Percentiles rank a stretch among this genome's conserved stretches.
These are phyloP conservation scores for Aspergillus pseudoterreus DNA, from an alignment of 2,329 filamentous ascomycete species.

Conservation along the genomic window DNA sequence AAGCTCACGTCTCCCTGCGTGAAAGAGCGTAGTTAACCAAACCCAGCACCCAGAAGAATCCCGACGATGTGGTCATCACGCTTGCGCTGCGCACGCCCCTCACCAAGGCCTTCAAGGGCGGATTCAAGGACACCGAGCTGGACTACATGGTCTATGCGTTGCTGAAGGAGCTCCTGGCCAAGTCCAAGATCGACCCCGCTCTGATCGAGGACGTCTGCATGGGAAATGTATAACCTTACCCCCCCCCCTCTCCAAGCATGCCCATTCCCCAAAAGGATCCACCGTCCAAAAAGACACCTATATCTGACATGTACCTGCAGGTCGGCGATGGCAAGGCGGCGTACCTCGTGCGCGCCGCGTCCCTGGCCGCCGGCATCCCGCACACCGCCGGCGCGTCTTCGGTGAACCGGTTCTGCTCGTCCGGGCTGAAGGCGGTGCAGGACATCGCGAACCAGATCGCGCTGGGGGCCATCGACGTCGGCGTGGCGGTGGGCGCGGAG, in stretches of 20 bases:
- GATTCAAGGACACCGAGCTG: slow-evolving; percentile 88
- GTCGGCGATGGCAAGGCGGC: slow-evolving; percentile 68
- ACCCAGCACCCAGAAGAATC: slow-evolving; percentile 78
- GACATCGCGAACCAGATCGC: slow-evolving; percentile 89
- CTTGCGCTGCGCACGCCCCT: slow-evolving; percentile 85
- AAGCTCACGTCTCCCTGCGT: slow-evolving; percentile 37
- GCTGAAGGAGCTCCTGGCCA: slow-evolving; percentile 69
- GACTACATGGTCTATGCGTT: slow-evolving; percentile 83
- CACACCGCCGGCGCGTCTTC: slow-evolving; percentile 79
- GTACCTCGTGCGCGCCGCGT: slow-evolving; percentile 85
- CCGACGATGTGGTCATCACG: slow-evolving; percentile 95
- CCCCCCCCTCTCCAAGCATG: not conserved
- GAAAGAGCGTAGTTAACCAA: slow-evolving; percentile 7
- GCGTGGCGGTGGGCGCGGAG: slow-evolving; percentile 84
- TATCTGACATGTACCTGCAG: not conserved
- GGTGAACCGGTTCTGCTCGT: slow-evolving; percentile 96
- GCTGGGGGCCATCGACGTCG: slow-evolving; percentile 76
- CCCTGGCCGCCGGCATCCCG: slow-evolving; percentile 88
- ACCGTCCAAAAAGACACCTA: slow-evolving; percentile 2
- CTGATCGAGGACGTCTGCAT: slow-evolving; percentile 87
- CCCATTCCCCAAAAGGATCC: slow-evolving; percentile 10
- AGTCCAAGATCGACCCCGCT: slow-evolving; percentile 72
- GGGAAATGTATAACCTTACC: slow-evolving; percentile 79
- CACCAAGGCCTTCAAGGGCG: slow-evolving; percentile 83
- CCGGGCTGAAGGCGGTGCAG: slow-evolving; percentile 89